A percentile compares a stretch with the other conserved stretches of the same genome.
phyloP scores from a whole-genome alignment of 2,329 filamentous ascomycete genomes.

The Monosporascus sp. region DNA sequence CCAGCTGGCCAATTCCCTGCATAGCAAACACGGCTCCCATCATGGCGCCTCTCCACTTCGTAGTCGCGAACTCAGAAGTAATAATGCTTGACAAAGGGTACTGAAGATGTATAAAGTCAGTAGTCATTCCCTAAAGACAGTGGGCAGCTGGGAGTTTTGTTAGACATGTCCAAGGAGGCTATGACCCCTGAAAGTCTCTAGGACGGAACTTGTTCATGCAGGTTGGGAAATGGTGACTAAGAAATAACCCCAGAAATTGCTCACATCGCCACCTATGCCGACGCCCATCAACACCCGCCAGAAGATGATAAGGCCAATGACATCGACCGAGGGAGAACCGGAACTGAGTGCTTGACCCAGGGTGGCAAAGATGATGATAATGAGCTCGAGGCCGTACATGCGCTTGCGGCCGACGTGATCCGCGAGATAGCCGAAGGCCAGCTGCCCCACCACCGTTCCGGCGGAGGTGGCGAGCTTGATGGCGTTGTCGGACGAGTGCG shows the following conservation, averaged over 20 bases:
- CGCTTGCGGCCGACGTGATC: slow-evolving; percentile 72
- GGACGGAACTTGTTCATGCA: no score
- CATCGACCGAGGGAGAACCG: slow-evolving; percentile 56
- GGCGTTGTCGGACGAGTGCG: slow-evolving; percentile 65
- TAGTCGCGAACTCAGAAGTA: slow-evolving; percentile 82
- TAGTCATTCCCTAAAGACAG: no score
- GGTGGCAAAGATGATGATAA: slow-evolving; percentile 75
- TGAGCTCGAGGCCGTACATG: slow-evolving; percentile 70
- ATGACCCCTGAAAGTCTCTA: no score
- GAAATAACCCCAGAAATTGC: no score
- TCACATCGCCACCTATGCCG: slow-evolving; percentile 63
- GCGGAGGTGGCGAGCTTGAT: slow-evolving; percentile 83
- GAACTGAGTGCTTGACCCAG: slow-evolving; percentile 66
- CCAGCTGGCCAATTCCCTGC: slow-evolving; percentile 79
- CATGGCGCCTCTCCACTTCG: slow-evolving; percentile 81
- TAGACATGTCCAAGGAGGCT: no score
- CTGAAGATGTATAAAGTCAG: no score
- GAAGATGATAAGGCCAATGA: slow-evolving; percentile 68
- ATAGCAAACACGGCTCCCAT: slow-evolving; percentile 84
- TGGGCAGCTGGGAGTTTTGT: no score
- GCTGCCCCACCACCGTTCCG: slow-evolving; percentile 78
- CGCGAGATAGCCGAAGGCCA: slow-evolving; percentile 73
- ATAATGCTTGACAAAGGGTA: slow-evolving; percentile 81
- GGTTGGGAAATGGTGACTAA: no score
- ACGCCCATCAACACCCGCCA: slow-evolving; percentile 75